phyloP scores from a whole-genome alignment of 2,329 filamentous ascomycete genomes.

The Dactylellina leptospora region DNA sequence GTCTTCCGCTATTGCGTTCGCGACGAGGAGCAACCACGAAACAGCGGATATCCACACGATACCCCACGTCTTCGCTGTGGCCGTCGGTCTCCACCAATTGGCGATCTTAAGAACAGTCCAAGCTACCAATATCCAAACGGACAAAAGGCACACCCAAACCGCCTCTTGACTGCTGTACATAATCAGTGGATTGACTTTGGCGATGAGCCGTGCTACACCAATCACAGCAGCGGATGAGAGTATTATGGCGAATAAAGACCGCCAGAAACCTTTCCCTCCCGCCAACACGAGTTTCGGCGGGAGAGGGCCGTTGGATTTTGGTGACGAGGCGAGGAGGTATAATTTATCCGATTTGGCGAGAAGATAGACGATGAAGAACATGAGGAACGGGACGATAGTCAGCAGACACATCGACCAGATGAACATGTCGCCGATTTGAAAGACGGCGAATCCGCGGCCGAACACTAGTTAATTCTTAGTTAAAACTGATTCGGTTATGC shows the following conservation, averaged over 20 bases:
- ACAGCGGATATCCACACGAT: slow-evolving; percentile 84
- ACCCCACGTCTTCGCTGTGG: slow-evolving; percentile 81
- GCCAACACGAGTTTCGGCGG: slow-evolving; percentile 53
- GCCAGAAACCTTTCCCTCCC: slow-evolving; percentile 82
- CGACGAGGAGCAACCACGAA: slow-evolving; percentile 76
- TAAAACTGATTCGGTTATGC: neutral
- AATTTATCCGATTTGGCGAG: slow-evolving; percentile 79
- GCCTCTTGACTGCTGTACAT: slow-evolving; percentile 89
- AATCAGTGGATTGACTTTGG: slow-evolving; percentile 86
- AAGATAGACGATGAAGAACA: slow-evolving; percentile 74
- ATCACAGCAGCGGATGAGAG: slow-evolving; percentile 75
- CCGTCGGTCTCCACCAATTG: slow-evolving; percentile 81
- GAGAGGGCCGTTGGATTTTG: slow-evolving; percentile 63
- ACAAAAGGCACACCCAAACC: slow-evolving; percentile 87
- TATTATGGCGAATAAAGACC: slow-evolving; percentile 79
- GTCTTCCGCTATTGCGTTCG: slow-evolving; percentile 78
- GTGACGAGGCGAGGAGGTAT: slow-evolving; percentile 73
- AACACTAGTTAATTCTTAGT: slow-evolving; percentile 67
- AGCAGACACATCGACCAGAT: slow-evolving; percentile 85
- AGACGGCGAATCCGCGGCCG: slow-evolving; percentile 78
- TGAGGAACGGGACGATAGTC: slow-evolving; percentile 77
- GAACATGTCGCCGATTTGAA: slow-evolving; percentile 83
- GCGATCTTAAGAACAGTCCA: slow-evolving; percentile 85
- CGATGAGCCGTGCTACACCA: slow-evolving; percentile 76
- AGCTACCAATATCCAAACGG: slow-evolving; percentile 78